These are phyloP conservation scores for Podaxis pistillaris DNA, from an alignment of 768 basidiomycete species.

Conservation along the genomic window DNA sequence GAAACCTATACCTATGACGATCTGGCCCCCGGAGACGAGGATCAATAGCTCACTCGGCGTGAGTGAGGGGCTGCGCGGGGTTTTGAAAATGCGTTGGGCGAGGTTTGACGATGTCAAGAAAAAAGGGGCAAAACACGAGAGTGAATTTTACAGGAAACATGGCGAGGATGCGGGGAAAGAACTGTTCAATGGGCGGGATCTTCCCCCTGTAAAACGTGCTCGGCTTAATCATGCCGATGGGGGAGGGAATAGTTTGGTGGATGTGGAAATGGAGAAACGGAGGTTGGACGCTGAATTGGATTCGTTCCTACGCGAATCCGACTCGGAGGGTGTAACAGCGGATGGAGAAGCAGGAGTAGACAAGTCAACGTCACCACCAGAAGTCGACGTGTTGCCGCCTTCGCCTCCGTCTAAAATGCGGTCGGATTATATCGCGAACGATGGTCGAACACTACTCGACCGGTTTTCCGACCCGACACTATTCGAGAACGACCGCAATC, in stretches of 20 bases:
- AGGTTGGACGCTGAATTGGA: slow-evolving; percentile 24
- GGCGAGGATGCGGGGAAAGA: slow-evolving; percentile 67
- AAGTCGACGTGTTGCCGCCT: slow-evolving; percentile 24
- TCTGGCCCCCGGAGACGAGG: slow-evolving; percentile 81
- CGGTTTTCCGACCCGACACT: slow-evolving; percentile 36
- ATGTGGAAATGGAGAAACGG: neutral
- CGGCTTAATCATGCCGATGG: slow-evolving; percentile 14
- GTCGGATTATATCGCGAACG: slow-evolving; percentile 55
- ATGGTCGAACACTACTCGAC: slow-evolving; percentile 53
- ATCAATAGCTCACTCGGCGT: slow-evolving; percentile 71
- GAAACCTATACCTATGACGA: slow-evolving; percentile 64
- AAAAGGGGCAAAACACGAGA: slow-evolving; percentile 67
- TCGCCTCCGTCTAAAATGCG: slow-evolving; percentile 67
- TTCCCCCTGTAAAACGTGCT: slow-evolving; percentile 36
- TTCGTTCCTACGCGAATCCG: slow-evolving; percentile 53
- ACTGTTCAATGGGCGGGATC: slow-evolving; percentile 34
- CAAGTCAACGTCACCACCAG: neutral
- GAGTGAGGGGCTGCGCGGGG: slow-evolving; percentile 64
- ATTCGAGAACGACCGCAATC: slow-evolving; percentile 2
- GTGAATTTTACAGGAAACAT: slow-evolving; percentile 78
- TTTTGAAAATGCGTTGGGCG: slow-evolving; percentile 78
- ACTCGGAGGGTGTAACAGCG: slow-evolving; percentile 22
- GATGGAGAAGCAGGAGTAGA: too few relatives aligned
- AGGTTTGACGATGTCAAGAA: slow-evolving; percentile 71
- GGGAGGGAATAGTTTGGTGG: neutral